These are phyloP conservation scores for Heliophila coronopifolia DNA, from an alignment of 441 rosid species.

Conservation along the genomic window DNA sequence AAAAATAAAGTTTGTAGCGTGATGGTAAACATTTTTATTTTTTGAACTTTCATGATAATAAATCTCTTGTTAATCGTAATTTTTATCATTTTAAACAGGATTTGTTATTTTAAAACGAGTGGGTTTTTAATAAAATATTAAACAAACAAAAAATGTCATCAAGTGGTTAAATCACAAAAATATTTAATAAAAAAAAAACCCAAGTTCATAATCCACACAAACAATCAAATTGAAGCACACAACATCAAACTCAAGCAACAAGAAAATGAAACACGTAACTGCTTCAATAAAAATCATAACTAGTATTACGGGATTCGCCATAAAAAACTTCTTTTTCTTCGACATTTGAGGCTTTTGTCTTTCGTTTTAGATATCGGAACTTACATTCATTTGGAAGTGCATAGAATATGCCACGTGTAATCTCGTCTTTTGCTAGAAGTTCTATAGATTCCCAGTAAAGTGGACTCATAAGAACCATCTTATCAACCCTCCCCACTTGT, in stretches of 20 bases:
- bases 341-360: not conserved
- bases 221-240: no score
- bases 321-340: no score
- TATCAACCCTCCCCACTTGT: not conserved
- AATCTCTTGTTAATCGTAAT: no score
- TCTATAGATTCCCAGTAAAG: not conserved
- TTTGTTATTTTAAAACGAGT: no score
- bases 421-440: constrained; percentile 25
- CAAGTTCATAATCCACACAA: constrained; percentile 11
- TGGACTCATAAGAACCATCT: not conserved
- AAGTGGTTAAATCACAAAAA: not conserved
- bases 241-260: not conserved
- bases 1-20: no score
- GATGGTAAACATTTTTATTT: no score
- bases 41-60: no score
- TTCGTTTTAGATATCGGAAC: constrained; percentile 12
- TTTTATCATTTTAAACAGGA: no score
- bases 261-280: not conserved
- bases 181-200: not conserved
- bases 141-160: no score
- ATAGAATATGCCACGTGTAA: constrained; percentile 6
- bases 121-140: no score
- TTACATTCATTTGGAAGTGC: constrained; percentile 10
- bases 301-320: no score
- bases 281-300: not conserved